Evolutionary conservation across 2,329 filamentous ascomycete genomes (phyloP), one percentile per base, ranked within the genome.

Genomic region (Lecanicillium sp.): DNA sequence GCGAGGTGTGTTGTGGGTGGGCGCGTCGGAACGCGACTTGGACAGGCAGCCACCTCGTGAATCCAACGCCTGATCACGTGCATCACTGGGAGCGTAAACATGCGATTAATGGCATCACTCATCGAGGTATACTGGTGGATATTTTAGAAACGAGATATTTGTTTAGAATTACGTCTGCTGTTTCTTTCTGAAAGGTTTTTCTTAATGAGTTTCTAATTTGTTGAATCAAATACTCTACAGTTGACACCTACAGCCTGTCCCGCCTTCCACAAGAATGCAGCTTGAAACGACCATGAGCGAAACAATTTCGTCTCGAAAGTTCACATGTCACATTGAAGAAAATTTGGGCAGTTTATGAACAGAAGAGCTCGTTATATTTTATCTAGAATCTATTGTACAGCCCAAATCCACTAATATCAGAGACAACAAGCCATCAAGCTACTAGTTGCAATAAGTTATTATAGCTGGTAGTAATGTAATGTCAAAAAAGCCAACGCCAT

Each of bases 51-150:
- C 31, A 33, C 34, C 22, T 20, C 33, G 33, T 20, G 22, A 14
- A 29, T 12, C 29, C 16, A 31, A 41, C 39, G 39, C 39, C 39
- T 36, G 17, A 29, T 37, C 39, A 41, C 39, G 39, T 41, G 39
- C 11, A 16, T 3, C 12, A 13, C n/a, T 35, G n/a, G n/a, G n/a
- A n/a, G n/a, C 8, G 29, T 17, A 17, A 14, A 31, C 13, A 31
- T n/a, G n/a, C n/a, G n/a, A n/a, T n/a, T n/a, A n/a, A n/a, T n/a
- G n/a, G n/a, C n/a, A n/a, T n/a, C n/a, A n/a, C n/a, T n/a, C n/a
- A n/a, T n/a, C n/a, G n/a, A n/a, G n/a, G n/a, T n/a, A n/a, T n/a
- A n/a, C n/a, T n/a, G n/a, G n/a, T n/a, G n/a, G n/a, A n/a, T n/a
- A n/a, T n/a, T n/a, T n/a, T n/a, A n/a, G n/a, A n/a, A n/a, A n/a